These are phyloP conservation scores for Corchorus olitorius DNA, from an alignment of 345 rosid genomes.

Conservation along the genomic window DNA sequence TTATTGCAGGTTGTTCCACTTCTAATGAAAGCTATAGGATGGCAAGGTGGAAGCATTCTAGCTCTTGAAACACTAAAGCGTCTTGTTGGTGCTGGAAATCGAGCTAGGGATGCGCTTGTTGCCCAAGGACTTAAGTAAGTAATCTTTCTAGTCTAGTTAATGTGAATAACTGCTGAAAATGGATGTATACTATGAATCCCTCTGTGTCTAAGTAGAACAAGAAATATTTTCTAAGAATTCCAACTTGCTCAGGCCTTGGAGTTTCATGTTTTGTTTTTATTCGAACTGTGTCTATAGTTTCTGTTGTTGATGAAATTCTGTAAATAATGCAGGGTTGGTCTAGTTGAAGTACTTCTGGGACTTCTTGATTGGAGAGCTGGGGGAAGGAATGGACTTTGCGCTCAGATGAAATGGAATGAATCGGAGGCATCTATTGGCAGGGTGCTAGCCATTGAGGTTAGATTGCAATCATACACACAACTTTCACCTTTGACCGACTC, in stretches of 20 bases:
- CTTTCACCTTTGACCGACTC: neutral
- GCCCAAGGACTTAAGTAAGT: slow-evolving; percentile 98
- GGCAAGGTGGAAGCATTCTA: slow-evolving; percentile 99
- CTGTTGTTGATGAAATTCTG: slow-evolving; percentile 15
- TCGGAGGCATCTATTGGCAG: slow-evolving; percentile 97
- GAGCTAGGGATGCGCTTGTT: slow-evolving; percentile 98
- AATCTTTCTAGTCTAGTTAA: neutral
- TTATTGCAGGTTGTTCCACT: slow-evolving; percentile 89
- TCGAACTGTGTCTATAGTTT: slow-evolving; percentile 13
- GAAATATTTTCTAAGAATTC: slow-evolving; percentile 5
- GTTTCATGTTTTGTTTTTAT: neutral
- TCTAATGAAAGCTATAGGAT: slow-evolving; percentile 99
- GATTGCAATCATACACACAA: slow-evolving; percentile 15
- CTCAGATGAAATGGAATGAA: slow-evolving; percentile 99
- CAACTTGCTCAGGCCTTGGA: neutral
- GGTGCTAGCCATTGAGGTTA: slow-evolving; percentile 97
- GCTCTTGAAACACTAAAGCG: slow-evolving; percentile 97
- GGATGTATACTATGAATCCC: neutral
- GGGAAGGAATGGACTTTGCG: slow-evolving; percentile 80
- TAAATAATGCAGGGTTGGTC: slow-evolving; percentile 72
- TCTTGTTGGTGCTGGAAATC: slow-evolving; percentile 95
- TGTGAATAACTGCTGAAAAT: slow-evolving; percentile 4
- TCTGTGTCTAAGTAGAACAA: neutral
- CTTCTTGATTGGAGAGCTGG: slow-evolving; percentile 98
- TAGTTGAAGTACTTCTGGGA: slow-evolving; percentile 93